Base-by-base conservation (phyloP, 768 basidiomycete species). In the Lactarius evosmus region DNA sequence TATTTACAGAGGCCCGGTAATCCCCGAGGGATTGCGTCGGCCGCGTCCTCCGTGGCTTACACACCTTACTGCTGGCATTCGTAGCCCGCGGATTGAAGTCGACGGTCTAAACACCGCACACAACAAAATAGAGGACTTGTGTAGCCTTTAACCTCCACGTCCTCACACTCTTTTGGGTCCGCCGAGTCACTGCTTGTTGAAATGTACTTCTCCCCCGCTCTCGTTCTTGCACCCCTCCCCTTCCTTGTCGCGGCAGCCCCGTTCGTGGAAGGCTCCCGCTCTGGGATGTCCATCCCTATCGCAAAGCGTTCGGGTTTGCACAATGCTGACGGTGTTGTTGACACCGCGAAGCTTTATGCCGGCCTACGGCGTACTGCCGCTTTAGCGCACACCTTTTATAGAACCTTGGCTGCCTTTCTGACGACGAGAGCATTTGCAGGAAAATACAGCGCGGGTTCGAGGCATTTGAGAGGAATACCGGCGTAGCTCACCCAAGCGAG, bases 401-500 rank as follows among this genome's bases (percentile, higher is more conserved):
- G 40, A 1, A 32, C 40, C 2, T 12, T 34, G 19, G 30, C 19
- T n/a, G 29, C 9, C 25, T 25, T 9, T 12, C 30, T 46, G 22
- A 46, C 22, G 12, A 25, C 22, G 22, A 25, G 1, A 17, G 17
- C 34, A 5, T 52, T 25, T 22, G 22, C 60, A 69, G 68, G 14
- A 69, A 68, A 38, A 62, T 68, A 12, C 41, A 56, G 11, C 30
- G 29, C 1, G 68, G 67, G 3, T 65, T 65, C 27, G 32, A 8
- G 8, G 34, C 59, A 22, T 65, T 40, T 33, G 46, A 65, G 53
- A 58, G n/a, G 36, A 69, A 65, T 36, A 69, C 63, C 5, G 68
- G 68, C 9, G 29, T 27, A 12, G 17, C 17, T 16, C 63, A 69
- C 29, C 63, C 11, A 55, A 58, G 56, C 63, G 49, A 34, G 46